phyloP scores from a whole-genome alignment of 2,329 filamentous ascomycete genomes.

The Claviceps paspali region DNA sequence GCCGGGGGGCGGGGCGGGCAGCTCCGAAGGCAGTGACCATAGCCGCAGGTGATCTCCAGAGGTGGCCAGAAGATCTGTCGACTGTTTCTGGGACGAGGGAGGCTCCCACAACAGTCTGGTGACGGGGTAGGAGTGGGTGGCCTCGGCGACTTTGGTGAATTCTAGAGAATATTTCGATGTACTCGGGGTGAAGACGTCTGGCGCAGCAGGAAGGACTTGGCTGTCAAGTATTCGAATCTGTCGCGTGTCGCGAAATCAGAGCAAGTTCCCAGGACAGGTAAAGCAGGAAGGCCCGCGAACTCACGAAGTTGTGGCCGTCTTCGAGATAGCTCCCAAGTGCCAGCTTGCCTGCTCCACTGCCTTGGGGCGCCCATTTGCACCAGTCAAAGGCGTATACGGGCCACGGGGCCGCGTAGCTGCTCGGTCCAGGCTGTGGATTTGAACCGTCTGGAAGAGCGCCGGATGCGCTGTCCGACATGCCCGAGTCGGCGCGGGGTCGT shows the following conservation, averaged over 20 bases:
- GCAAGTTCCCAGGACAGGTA: not conserved
- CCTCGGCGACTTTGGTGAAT: slow-evolving; percentile 87
- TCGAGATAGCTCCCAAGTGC: slow-evolving; percentile 93
- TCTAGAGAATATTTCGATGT: slow-evolving; percentile 65
- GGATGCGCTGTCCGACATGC: slow-evolving; percentile 55
- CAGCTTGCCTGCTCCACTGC: slow-evolving; percentile 72
- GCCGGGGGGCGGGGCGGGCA: slow-evolving; percentile 33
- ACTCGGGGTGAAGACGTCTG: slow-evolving; percentile 54
- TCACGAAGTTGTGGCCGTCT: slow-evolving; percentile 94
- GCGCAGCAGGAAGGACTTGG: slow-evolving; percentile 55
- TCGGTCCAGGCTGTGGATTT: slow-evolving; percentile 54
- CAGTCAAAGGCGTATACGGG: slow-evolving; percentile 94
- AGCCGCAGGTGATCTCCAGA: slow-evolving; percentile 87
- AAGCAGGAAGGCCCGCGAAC: slow-evolving; percentile 13
- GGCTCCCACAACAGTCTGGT: slow-evolving; percentile 93
- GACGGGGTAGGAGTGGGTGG: slow-evolving; percentile 93
- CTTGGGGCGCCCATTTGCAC: slow-evolving; percentile 92
- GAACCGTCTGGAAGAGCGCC: slow-evolving; percentile 52
- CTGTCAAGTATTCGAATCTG: slow-evolving; percentile 96
- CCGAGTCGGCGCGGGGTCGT: slow-evolving; percentile 69
- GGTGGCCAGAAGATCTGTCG: slow-evolving; percentile 85
- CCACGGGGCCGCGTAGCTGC: slow-evolving; percentile 90
- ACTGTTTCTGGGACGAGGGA: slow-evolving; percentile 85
- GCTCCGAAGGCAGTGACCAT: slow-evolving; percentile 76
- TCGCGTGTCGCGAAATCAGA: slow-evolving; percentile 7